Evolutionary conservation across 768 basidiomycete genomes (phyloP), one percentile per base, ranked within the genome.

Genomic region (Naganishia onofrii): DNA sequence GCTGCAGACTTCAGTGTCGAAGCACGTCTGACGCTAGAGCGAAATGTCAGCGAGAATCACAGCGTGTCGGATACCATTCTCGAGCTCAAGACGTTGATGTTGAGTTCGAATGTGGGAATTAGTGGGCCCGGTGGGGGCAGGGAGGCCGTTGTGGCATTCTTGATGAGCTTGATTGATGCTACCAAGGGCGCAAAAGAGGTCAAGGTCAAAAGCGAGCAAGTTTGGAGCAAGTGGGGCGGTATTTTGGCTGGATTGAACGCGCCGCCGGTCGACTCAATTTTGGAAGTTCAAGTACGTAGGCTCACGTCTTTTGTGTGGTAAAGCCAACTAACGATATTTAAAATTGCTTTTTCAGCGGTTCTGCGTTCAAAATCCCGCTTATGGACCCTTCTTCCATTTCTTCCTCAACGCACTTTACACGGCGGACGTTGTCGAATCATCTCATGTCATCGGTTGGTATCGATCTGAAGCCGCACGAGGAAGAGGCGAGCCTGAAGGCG

Each of bases 21-120:
- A 74, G 79, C 78, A 32, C 58, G 82, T n/a, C 88, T 89, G 71
- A 93, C 92, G 23, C 86, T 99, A 60, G 90, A 92, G 67, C 89
- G 95, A 70, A 94, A 94, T 29, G 94, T 95, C 80, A 85, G 88
- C 10, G 95, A 99, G 81, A 89, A 86, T 2, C 93, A 96, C 82
- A 89, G 88, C 13, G 88, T 95, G 55, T 92, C 95, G 74, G 93
- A 96, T 79, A 93, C 93, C 0, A 85, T 91, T 0, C 90, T 98
- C 71, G 95, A 98, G 79, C 85, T 98, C 70, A 93, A 95, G 83
- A 96, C 95, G 53, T 86, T 99, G 54, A 90, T 94, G 58, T 95
- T 98, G 92, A 92, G 93, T 42, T 91, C 89, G 76, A 98, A 97
- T 76, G 95, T 97, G 31, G 86, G 91, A 13, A 85, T 96, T 23